Conservation (phyloP, 2,329 filamentous ascomycete species). For the Aspergillus hiratsukae region DNA sequence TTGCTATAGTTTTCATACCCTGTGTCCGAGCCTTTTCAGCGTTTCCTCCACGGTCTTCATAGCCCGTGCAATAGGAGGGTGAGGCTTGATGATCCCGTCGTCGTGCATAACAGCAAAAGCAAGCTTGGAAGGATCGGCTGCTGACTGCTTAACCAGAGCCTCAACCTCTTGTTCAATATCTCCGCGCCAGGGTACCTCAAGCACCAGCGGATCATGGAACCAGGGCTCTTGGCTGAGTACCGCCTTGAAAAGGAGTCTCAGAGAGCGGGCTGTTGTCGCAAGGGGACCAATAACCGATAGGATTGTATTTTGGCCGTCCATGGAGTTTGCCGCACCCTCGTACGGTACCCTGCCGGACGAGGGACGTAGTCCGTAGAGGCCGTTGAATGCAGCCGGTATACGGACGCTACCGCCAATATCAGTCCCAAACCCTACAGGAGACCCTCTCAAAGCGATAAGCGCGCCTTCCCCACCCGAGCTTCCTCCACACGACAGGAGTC, state of each 20-base stretch:
- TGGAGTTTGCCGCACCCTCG: constrained; percentile 57
- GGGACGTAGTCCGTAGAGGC: constrained; percentile 54
- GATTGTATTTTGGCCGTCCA: constrained; percentile 61
- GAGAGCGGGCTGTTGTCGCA: constrained; percentile 50
- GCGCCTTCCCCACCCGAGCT: constrained; percentile 58
- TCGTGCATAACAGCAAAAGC: constrained; percentile 53
- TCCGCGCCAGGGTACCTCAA: constrained; percentile 62
- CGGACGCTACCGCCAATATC: constrained; percentile 56
- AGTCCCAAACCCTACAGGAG: constrained; percentile 55
- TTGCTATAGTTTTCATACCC: constrained; percentile 13
- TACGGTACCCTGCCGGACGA: constrained; percentile 52
- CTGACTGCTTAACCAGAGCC: constrained; percentile 37
- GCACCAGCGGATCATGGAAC: constrained; percentile 61
- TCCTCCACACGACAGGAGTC: constrained; percentile 51
- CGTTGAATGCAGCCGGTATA: constrained; percentile 58
- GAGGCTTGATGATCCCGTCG: constrained; percentile 49
- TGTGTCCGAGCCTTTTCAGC: constrained; percentile 52
- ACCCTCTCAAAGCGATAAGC: constrained; percentile 51
- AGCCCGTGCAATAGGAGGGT: constrained; percentile 56
- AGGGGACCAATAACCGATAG: constrained; percentile 62
- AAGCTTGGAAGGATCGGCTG: constrained; percentile 35
- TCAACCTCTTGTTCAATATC: constrained; percentile 34
- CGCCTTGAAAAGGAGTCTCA: constrained; percentile 54
- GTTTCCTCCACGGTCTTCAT: constrained; percentile 49
- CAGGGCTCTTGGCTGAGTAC: constrained; percentile 59